A percentile compares a stretch with the other conserved stretches of the same genome.
Conservation (phyloP, 2,329 filamentous ascomycete genomes). For the Monascus ruber region DNA sequence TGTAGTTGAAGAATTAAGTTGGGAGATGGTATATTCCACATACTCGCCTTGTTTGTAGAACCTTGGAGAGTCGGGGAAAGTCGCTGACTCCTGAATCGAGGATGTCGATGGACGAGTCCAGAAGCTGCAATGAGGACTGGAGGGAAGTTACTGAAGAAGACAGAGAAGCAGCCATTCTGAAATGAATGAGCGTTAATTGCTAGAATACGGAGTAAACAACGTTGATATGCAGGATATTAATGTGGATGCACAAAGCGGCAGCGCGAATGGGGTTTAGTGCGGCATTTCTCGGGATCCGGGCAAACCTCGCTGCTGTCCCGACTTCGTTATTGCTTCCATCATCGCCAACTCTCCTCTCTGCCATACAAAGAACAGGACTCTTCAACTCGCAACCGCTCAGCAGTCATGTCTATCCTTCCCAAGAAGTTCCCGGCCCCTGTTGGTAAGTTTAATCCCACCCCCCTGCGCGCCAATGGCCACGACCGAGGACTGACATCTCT, state of each 20-base stretch:
- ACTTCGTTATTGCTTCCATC: conserved; percentile 18
- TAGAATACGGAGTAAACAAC: neutral
- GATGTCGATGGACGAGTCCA: conserved; percentile 52
- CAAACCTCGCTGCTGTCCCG: conserved; percentile 28
- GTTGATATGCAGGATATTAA: neutral
- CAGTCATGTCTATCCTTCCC: conserved; percentile 66
- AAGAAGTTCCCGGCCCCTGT: conserved; percentile 76
- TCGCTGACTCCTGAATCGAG: conserved; percentile 53
- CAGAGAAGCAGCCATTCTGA: conserved; percentile 36
- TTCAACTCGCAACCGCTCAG: conserved; percentile 21
- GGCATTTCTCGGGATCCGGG: conserved; percentile 20
- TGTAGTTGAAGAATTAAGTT: neutral
- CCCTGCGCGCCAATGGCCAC: conserved; percentile 4
- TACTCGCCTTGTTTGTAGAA: conserved; percentile 52
- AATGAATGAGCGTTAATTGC: too few species aligned
- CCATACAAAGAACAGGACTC: conserved; percentile 9
- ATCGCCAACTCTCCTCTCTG: conserved; percentile 8
- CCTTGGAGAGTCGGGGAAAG: conserved; percentile 51
- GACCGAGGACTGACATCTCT: conserved; percentile 16
- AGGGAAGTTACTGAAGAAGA: conserved; percentile 50
- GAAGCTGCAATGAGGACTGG: conserved; percentile 48
- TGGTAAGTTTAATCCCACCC: conserved; percentile 45
- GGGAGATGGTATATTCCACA: conserved; percentile 6
- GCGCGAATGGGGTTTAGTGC: conserved; percentile 8
- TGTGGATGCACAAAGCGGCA: too few species aligned